These are phyloP conservation scores for Hypoxylon sp. DNA, from an alignment of 2,329 filamentous ascomycete genomes.

Conservation along the genomic window DNA sequence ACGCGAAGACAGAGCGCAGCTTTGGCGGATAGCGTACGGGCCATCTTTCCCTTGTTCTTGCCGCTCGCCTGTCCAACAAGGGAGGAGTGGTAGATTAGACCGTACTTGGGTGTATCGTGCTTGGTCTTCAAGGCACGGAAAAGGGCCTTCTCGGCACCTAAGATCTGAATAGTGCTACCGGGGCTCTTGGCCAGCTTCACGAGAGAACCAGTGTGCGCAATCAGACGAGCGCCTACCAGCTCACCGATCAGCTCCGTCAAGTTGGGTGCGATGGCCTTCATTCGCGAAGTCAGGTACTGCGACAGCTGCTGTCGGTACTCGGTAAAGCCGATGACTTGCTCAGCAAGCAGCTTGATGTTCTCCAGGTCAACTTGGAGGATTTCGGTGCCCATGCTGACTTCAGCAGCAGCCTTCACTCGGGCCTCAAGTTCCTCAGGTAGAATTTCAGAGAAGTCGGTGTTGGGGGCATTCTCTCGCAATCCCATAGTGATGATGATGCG, in stretches of 20 bases:
- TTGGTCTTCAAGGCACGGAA: constrained; percentile 99
- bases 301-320: constrained; percentile 90
- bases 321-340: constrained; percentile 91
- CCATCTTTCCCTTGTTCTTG: constrained; percentile 99
- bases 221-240: constrained; percentile 91
- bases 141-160: constrained; percentile 97
- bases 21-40: constrained; percentile 94
- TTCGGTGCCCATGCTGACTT: constrained; percentile 98
- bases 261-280: constrained; percentile 97
- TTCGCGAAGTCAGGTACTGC: constrained; percentile 88
- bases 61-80: constrained; percentile 96
- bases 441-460: constrained; percentile 83
- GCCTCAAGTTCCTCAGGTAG: constrained; percentile 94
- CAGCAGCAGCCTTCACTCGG: constrained; percentile 90
- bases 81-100: constrained; percentile 90
- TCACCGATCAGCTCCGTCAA: constrained; percentile 92
- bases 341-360: constrained; percentile 89
- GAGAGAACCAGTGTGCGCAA: constrained; percentile 92
- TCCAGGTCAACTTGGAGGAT: constrained; percentile 91
- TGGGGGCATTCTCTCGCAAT: constrained; percentile 81
- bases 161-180: constrained; percentile 95
- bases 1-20: constrained; percentile 91
- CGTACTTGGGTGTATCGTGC: constrained; percentile 98
- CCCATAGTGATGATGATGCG: constrained; percentile 88
- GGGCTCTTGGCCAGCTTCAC: constrained; percentile 95